Evolutionary conservation across 495 filamentous ascomycete species (phyloP), one percentile per base, ranked within the genome.

Genomic region (Lichenothelia convexa): DNA sequence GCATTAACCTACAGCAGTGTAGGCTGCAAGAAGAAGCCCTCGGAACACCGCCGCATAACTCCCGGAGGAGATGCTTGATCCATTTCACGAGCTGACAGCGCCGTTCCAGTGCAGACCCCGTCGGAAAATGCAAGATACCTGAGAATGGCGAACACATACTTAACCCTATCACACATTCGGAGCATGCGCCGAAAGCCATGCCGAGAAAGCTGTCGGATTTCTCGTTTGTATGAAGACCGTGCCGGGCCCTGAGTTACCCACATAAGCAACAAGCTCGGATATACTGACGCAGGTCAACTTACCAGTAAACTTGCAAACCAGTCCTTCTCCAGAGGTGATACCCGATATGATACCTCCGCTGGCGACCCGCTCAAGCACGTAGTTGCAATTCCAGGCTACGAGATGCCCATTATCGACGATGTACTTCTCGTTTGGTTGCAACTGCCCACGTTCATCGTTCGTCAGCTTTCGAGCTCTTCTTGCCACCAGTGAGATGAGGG

Each of bases 381-480:
- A 97, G 43, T 91, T 80, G 54, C 81, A 87, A 49, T 94, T 94
- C 89, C 89, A 97, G 3, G 89, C 91, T 1, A 97, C 86, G 4
- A 97, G 62, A 44, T 97, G 85, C 7, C 86, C 87, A 47, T 97
- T 97, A 48, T 97, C 86, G 35, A 97, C 73, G 39, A 84, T 79
- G 54, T 93, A 97, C 38, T 72, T 72, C 49, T 95, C 87, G 2
- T 73, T 73, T 5, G 78, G 71, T 21, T 57, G 62, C 17, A 93
- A 66, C 76, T 89, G 40, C 18, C 19, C 20, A n/a, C n/a, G n/a
- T n/a, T n/a, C n/a, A n/a, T n/a, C n/a, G n/a, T n/a, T n/a, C n/a
- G n/a, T n/a, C n/a, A n/a, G n/a, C n/a, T 17, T 18, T 13, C 41
- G 27, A 45, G 32, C 35, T 19, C 9, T 5, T 13, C 11, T 16